Conservation (phyloP, 768 basidiomycete genomes). For the Xerocomellus intermedius region DNA sequence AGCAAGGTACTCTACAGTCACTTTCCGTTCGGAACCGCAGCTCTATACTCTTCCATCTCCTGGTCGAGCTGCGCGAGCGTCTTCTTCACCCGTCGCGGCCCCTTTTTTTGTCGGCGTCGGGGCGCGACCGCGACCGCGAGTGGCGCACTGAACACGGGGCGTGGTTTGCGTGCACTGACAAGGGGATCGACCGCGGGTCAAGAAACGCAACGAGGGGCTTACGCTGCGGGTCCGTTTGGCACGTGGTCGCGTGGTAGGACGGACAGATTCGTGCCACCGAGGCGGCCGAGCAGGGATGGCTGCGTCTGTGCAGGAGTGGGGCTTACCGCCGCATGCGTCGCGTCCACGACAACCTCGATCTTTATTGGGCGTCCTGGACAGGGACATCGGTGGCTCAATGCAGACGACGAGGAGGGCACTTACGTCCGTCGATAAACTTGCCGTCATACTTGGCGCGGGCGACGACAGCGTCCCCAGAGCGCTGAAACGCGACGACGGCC, state of each 20-base stretch:
- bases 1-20: neutral
- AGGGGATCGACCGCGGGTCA: neutral
- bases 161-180: slow-evolving; percentile 22
- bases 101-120: slow-evolving; percentile 60
- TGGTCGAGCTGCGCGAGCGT: slow-evolving; percentile 63
- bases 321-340: slow-evolving; percentile 23
- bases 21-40: slow-evolving; percentile 32
- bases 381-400: neutral
- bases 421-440: slow-evolving; percentile 68
- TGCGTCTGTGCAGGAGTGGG: slow-evolving; percentile 23
- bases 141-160: slow-evolving; percentile 17
- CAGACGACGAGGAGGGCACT: slow-evolving; percentile 18
- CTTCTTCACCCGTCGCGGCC: slow-evolving; percentile 73
- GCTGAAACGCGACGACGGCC: slow-evolving; percentile 70
- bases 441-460: slow-evolving; percentile 72
- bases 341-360: slow-evolving; percentile 59
- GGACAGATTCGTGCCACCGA: slow-evolving; percentile 23
- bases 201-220: neutral
- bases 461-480: slow-evolving; percentile 56
- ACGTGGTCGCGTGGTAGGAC: slow-evolving; percentile 11
- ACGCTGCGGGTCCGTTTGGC: slow-evolving; percentile 20
- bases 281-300: slow-evolving; percentile 41
- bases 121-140: slow-evolving; percentile 29
- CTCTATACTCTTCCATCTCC: slow-evolving; percentile 80
- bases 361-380: slow-evolving; percentile 62